Evolutionary conservation across 2,329 filamentous ascomycete genomes (phyloP), one percentile per base, ranked within the genome.

Genomic region (Aspergillus vadensis): DNA sequence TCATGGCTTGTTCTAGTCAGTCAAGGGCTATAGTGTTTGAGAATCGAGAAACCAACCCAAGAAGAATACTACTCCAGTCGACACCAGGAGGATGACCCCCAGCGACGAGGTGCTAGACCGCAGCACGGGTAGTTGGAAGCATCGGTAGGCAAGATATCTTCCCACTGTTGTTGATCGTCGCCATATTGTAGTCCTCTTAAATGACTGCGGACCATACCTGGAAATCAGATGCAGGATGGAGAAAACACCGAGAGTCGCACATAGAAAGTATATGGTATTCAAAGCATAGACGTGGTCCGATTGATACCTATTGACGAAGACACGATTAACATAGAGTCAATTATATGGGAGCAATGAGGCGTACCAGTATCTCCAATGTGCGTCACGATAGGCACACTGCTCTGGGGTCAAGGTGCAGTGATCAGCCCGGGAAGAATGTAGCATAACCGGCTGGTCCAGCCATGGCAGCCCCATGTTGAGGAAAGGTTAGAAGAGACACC

Each of bases 201-300:
- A 48, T 6, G 67, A 63, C 14, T 72, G 55, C 0, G 77, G 74
- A 2, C 74, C 67, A 41, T 77, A 61, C 39, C 55, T 59, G 12
- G 65, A 61, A 32, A 78, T 59, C 15, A 79, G 65, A 51, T 78
- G 71, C 3, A 72, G 70, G 17, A 85, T 69, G 23, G 78, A 70
- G 63, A 83, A 86, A 12, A 85, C 59, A 1, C 77, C 74, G 56
- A 86, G 81, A n/a, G 73, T 70, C 0, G 76, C 74, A 64, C 82
- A 74, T 69, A 85, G 81, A 63, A 86, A 83, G 48, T 82, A 83
- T 3, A 85, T 72, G 0, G 83, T 85, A 6, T 78, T 77, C 4
- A 85, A 69, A 0, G 80, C 81, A 63, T 81, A 86, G 38, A 81
- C 78, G 63, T 82, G 79, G 65, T 86, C 85, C 21, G 83, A 80